Conservation (phyloP, 768 basidiomycete species). For the Hypholoma fasciculare region DNA sequence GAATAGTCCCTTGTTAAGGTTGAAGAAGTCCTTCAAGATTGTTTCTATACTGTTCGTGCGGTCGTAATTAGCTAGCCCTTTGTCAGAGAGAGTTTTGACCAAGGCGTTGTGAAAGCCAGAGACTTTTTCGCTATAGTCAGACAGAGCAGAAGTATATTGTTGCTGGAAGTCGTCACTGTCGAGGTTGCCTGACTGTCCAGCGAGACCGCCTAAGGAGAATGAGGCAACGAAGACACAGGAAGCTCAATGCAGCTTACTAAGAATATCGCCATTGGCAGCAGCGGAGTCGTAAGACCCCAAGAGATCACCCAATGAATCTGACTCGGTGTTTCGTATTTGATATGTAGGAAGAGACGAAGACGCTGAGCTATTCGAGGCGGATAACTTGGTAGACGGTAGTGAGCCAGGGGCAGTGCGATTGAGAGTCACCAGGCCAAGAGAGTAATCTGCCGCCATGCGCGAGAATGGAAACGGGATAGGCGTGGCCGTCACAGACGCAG, state of each 20-base stretch:
- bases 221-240: background rate
- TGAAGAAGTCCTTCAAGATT: conserved; percentile 48
- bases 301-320: background rate
- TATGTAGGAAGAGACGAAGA: background rate
- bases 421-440: conserved; percentile 20
- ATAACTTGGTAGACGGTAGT: background rate
- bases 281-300: conserved; percentile 9
- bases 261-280: conserved; percentile 16
- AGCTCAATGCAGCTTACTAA: conserved; percentile 27
- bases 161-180: conserved; percentile 36
- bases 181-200: conserved; percentile 28
- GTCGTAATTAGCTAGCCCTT: conserved; percentile 56
- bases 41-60: conserved; percentile 41
- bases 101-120: conserved; percentile 31
- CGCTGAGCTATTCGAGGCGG: background rate
- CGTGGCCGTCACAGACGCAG: conserved; percentile 30
- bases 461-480: conserved; percentile 37
- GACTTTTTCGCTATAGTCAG: conserved; percentile 32
- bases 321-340: background rate
- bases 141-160: conserved; percentile 34
- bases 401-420: conserved; percentile 15
- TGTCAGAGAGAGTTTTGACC: conserved; percentile 37
- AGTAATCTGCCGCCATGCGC: conserved; percentile 28
- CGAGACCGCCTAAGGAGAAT: conserved; percentile 28
- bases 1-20: conserved; percentile 48